Evolutionary conservation across 257 asterid species (phyloP).

Genomic region (Orobanche coerulescens): DNA sequence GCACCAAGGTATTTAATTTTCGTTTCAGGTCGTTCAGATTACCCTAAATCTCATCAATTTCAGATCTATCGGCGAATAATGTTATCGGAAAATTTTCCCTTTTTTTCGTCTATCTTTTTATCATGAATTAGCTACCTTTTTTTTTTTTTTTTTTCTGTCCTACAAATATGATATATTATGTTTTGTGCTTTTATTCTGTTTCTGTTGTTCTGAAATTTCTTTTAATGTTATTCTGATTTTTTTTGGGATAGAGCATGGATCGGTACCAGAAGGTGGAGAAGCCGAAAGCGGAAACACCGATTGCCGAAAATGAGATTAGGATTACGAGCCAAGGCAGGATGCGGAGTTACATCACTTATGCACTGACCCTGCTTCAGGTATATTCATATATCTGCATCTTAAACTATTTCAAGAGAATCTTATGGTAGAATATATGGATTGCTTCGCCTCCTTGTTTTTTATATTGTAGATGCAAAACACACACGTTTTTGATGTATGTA

Average conservation of each 20-base stretch:
- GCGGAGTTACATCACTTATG: constrained; percentile 50
- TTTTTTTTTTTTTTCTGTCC: not conserved
- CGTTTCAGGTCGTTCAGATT: not conserved
- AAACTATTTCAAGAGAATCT: not conserved
- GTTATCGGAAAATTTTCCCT: not conserved
- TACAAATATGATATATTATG: not conserved
- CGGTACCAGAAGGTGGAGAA: constrained; percentile 57
- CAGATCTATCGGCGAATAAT: constrained; percentile 14
- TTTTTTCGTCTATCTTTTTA: not conserved
- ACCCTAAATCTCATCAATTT: not conserved
- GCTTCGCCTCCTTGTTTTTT: not conserved
- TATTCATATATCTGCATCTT: not conserved
- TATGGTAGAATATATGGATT: not conserved
- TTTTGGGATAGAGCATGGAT: constrained; percentile 34
- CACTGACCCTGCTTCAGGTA: constrained; percentile 48
- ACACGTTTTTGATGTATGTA: not conserved
- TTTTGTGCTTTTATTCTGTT: not conserved
- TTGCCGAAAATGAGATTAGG: constrained; percentile 49
- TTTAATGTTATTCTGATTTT: not conserved
- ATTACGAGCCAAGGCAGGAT: constrained; percentile 54
- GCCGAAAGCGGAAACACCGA: constrained; percentile 38
- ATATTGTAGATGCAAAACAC: not conserved
- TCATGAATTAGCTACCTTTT: not conserved
- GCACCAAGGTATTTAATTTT: constrained; percentile 8
- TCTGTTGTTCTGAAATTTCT: not conserved